Evolutionary conservation across 495 filamentous ascomycete genomes (phyloP), one percentile per base, ranked within the genome.

Genomic region (Xylaria telfairii): DNA sequence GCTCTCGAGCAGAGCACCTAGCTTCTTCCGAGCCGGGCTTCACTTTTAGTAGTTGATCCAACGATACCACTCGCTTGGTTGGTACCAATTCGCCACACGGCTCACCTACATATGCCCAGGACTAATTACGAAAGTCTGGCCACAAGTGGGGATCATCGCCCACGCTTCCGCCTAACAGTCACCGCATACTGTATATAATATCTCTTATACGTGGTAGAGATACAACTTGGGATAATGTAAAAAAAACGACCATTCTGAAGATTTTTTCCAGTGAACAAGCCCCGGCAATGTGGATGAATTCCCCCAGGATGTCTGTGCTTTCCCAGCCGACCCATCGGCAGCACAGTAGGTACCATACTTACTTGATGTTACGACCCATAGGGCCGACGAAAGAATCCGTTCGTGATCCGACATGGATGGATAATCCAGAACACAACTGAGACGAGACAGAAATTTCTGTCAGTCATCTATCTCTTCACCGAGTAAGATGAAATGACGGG

Each of bases 221-320:
- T 41, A 28, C 64, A 34, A n/a, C 47, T 66, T 65, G 26, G 39
- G 37, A 63, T 46, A 24, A 65, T 34, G 62, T 65, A 15, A 51
- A 49, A 13, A 34, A 51, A 24, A 28, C 17, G 44, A 51, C 39
- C 12, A 19, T 66, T 21, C 9, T 26, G n/a, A 66, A 53, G 4
- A 9, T 19, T 17, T 54, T 32, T 47, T 37, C 47, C 46, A 41
- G 21, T 34, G 34, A 66, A 53, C 64, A 66, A 66, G 64, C 47
- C 47, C 47, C 30, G 64, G 64, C 47, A 66, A 66, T 66, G 64
- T 66, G 64, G 64, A 53, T 66, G 64, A 66, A 66, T 66, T 66
- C 64, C 32, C 32, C 24, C n/a, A 54, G 28, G 64, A 66, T 42
- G 64, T 66, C 64, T 66, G 64, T 66, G 64, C 64, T 62, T 42